Evolutionary conservation across 139 green algal species (phyloP).

Genomic region (Nannochloris sp.): DNA sequence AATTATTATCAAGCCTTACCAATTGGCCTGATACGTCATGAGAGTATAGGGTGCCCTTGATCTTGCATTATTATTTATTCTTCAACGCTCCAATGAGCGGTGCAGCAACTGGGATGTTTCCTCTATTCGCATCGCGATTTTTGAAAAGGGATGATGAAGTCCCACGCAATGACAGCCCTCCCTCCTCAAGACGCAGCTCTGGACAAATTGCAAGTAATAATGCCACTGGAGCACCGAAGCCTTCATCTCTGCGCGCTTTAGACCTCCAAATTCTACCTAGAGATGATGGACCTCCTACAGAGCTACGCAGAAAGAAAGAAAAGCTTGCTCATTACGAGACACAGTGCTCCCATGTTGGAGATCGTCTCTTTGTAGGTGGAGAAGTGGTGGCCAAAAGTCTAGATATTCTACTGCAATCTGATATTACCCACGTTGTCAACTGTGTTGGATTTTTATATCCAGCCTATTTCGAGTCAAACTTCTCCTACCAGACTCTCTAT

Average conservation of each 20-base stretch:
- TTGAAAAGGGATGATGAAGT: not conserved
- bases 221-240: not conserved
- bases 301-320: conserved; percentile 51
- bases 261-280: conserved; percentile 42
- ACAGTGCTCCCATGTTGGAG: conserved; percentile 62
- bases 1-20: no score
- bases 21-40: no score
- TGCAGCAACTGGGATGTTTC: not conserved
- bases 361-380: conserved; percentile 74
- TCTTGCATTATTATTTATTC: no score
- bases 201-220: not conserved
- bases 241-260: conserved; percentile 13
- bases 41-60: no score
- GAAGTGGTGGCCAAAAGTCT: conserved; percentile 76
- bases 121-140: not conserved
- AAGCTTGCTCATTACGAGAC: conserved; percentile 67
- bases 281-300: conserved; percentile 52
- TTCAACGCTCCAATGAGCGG: no score
- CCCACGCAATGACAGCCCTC: no score
- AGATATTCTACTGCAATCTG: conserved; percentile 50
- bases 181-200: no score
- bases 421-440: conserved; percentile 95
- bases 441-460: conserved; percentile 88
- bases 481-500: conserved; percentile 83
- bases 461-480: conserved; percentile 75